These are phyloP conservation scores for Lotus japonicus DNA, from an alignment of 306 rosid genomes.

Conservation along the genomic window DNA sequence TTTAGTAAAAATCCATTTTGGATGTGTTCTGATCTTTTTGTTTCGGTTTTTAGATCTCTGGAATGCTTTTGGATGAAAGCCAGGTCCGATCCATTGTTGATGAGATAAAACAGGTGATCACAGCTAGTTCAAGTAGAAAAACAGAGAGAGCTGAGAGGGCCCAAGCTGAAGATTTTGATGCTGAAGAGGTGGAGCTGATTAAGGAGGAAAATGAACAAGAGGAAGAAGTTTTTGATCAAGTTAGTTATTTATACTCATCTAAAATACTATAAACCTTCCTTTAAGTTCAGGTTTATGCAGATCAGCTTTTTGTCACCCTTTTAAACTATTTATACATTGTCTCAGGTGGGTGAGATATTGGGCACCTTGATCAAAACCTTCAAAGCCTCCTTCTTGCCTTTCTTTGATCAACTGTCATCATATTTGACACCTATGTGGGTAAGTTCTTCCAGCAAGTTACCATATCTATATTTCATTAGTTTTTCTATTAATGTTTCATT, in stretches of 20 bases:
- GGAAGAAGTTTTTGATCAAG: slow-evolving; percentile 99
- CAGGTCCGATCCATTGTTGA: slow-evolving; percentile 85
- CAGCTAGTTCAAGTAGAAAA: slow-evolving; percentile 92
- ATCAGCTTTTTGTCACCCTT: slow-evolving; percentile 3
- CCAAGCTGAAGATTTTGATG: slow-evolving; percentile 96
- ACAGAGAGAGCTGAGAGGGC: slow-evolving; percentile 81
- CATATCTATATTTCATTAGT: neutral
- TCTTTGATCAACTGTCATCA: slow-evolving; percentile 85
- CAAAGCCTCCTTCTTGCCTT: slow-evolving; percentile 89
- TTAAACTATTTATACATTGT: slow-evolving; percentile 8
- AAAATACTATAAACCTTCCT: neutral
- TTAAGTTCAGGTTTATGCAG: neutral
- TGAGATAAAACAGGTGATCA: slow-evolving; percentile 86
- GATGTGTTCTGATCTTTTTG: neutral
- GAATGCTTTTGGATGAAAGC: slow-evolving; percentile 79
- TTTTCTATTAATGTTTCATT: neutral
- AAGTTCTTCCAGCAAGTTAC: slow-evolving; percentile 31
- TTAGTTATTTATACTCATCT: slow-evolving; percentile 26
- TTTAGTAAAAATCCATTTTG: neutral
- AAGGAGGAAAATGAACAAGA: slow-evolving; percentile 99
- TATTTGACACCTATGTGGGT: slow-evolving; percentile 99
- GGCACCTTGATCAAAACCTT: slow-evolving; percentile 97
- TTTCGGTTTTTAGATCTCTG: slow-evolving; percentile 57
- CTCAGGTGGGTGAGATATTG: slow-evolving; percentile 94
- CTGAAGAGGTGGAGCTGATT: slow-evolving; percentile 82